Percentiles rank a stretch among this genome's conserved stretches.
These are phyloP conservation scores for Bipolaris gigantea DNA, from an alignment of 2,329 filamentous ascomycete species.

Conservation along the genomic window DNA sequence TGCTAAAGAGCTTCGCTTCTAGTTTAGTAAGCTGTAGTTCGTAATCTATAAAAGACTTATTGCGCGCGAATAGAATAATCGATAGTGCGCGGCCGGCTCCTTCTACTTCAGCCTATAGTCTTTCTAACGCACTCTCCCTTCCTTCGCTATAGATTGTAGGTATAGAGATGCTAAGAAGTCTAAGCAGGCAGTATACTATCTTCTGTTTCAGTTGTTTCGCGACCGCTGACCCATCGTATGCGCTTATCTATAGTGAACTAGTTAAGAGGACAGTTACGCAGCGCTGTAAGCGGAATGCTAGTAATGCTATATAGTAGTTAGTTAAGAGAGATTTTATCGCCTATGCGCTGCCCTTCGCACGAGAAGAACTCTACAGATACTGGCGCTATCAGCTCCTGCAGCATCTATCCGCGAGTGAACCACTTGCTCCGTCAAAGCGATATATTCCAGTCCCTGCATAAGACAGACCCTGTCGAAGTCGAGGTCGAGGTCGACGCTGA, in stretches of 20 bases:
- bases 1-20: conserved; percentile 29
- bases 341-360: conserved; percentile 10
- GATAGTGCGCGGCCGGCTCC: conserved; percentile 15
- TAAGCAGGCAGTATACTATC: conserved; percentile 31
- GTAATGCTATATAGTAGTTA: conserved; percentile 18
- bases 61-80: conserved; percentile 33
- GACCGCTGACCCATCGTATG: background rate
- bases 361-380: conserved; percentile 22
- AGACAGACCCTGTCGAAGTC: background rate
- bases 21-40: conserved; percentile 29
- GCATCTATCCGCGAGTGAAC: background rate
- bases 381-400: conserved; percentile 12
- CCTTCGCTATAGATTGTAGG: conserved; percentile 24
- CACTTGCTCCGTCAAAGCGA: background rate
- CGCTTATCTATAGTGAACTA: background rate
- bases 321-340: conserved; percentile 17
- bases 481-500: background rate
- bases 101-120: conserved; percentile 19
- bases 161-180: conserved; percentile 27
- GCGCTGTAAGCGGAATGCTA: background rate
- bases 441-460: background rate
- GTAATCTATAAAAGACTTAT: conserved; percentile 30
- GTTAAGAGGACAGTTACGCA: background rate
- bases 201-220: conserved; percentile 29
- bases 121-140: conserved; percentile 15